Evolutionary conservation across 2,329 filamentous ascomycete species (phyloP), one percentile per base, ranked within the genome.

Genomic region (Thelonectria olida): DNA sequence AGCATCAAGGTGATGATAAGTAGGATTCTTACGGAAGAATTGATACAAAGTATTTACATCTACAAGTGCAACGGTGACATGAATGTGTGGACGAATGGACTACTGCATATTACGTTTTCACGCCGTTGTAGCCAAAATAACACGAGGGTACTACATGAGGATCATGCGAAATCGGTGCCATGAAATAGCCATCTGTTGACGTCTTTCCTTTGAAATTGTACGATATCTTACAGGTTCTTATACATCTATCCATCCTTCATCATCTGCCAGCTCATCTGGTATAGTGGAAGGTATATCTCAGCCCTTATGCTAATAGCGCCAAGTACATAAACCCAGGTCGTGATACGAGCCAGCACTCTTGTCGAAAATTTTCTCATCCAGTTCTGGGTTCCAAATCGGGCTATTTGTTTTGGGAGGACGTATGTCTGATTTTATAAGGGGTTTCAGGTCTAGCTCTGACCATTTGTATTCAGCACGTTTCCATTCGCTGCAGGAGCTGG

Each of bases 211-310:
- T 38, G 36, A 15, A 44, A 60, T 41, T 44, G 58, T 27, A 52
- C 39, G 62, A 34, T 61, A 53, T 63, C 41, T 62, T 71, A 71
- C 68, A 70, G 68, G 63, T 69, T 31, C 28, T 31, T 31, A 71
- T 71, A 42, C 65, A 62, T 71, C 57, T 62, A 70, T 69, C 57
- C 53, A 56, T 63, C 47, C 39, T 42, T 31, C 23, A 34, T 44
- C 41, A 22, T 48, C 22, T 47, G 31, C 41, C 34, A 36, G 47
- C 52, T 44, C 12, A 20, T 36, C 19, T 15, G 25, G 34, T 36
- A 56, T 19, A 41, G 54, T 39, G 38, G 36, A 31, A 61, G 10
- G 47, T 45, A 53, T 52, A 52, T 52, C 48, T 36, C 44, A 54
- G 36, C 52, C 47, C 20, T 45, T 7, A 25, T n/a, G 9, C 5